Conservation (phyloP, 169 alveolate genomes). For the Besnoitia besnoiti region DNA sequence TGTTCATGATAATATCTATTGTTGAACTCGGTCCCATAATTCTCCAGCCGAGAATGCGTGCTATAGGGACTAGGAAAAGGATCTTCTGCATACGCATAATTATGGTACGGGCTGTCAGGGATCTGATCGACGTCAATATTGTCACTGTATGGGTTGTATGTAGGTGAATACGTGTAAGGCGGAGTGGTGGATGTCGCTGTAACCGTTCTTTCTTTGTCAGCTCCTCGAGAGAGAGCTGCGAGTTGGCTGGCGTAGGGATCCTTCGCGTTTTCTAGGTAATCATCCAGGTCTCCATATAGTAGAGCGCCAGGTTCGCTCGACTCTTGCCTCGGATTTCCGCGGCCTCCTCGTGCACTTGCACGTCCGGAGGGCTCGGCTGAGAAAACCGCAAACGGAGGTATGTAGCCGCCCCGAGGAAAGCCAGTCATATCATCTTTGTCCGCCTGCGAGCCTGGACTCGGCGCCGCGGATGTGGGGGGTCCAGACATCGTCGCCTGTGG, state of each 20-base stretch:
- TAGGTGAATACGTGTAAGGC: background rate
- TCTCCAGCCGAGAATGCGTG: slow-evolving; percentile 21
- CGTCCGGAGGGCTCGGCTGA: background rate
- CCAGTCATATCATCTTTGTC: background rate
- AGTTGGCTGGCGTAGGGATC: background rate
- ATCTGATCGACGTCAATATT: slow-evolving; percentile 14
- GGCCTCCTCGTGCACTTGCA: background rate
- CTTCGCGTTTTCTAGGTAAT: background rate
- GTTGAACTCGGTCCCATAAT: background rate
- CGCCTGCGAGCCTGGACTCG: background rate
- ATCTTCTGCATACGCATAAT: background rate
- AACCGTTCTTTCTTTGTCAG: background rate
- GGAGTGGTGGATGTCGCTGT: background rate
- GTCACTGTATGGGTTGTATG: slow-evolving; percentile 8
- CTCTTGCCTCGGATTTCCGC: background rate
- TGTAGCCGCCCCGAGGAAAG: background rate
- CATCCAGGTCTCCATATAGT: background rate
- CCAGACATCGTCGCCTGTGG: background rate
- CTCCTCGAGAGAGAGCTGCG: background rate
- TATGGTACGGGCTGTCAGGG: slow-evolving; percentile 19
- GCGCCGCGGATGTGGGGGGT: background rate
- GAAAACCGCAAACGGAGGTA: background rate
- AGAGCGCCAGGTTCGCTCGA: background rate
- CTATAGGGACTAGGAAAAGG: slow-evolving; percentile 23
- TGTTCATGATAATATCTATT: slow-evolving; percentile 2